Percentiles rank a stretch among this genome's conserved stretches.
phyloP scores from a whole-genome alignment of 169 alveolate species.

The Babesia gibsoni region DNA sequence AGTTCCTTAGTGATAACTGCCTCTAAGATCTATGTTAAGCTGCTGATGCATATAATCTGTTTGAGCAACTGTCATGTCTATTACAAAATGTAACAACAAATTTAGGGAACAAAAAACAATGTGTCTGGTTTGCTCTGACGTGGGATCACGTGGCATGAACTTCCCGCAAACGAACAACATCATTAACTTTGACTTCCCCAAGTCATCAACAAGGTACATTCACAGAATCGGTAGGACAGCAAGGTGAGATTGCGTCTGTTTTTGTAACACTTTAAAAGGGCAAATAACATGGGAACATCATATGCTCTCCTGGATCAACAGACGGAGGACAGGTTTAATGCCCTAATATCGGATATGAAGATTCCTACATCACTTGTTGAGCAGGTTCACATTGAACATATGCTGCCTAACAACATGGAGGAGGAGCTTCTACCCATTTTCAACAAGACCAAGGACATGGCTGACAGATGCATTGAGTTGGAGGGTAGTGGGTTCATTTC shows the following conservation, averaged over 20 bases:
- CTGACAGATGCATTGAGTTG: constrained; percentile 18
- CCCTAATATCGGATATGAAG: constrained; percentile 7
- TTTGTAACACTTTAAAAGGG: not conserved
- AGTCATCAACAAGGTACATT: constrained; percentile 86
- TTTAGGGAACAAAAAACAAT: not conserved
- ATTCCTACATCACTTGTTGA: not conserved
- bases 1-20: not conserved
- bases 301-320: constrained; percentile 20
- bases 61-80: too few species aligned
- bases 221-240: constrained; percentile 98
- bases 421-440: not conserved
- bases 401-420: not conserved
- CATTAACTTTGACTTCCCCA: constrained; percentile 96
- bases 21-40: too few species aligned
- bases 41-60: too few species aligned
- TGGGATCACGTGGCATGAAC: constrained; percentile 97
- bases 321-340: constrained; percentile 3
- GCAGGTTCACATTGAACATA: not conserved
- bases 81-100: not conserved
- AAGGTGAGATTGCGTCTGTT: constrained; percentile 72
- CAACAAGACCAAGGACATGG: not conserved
- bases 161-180: constrained; percentile 90
- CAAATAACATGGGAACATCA: constrained; percentile 15
- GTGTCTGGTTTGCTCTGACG: constrained; percentile 93
- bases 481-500: constrained; percentile 20